These are phyloP conservation scores for Linnemannia zychae DNA, from an alignment of 192 early-diverging fungal species.

Conservation along the genomic window DNA sequence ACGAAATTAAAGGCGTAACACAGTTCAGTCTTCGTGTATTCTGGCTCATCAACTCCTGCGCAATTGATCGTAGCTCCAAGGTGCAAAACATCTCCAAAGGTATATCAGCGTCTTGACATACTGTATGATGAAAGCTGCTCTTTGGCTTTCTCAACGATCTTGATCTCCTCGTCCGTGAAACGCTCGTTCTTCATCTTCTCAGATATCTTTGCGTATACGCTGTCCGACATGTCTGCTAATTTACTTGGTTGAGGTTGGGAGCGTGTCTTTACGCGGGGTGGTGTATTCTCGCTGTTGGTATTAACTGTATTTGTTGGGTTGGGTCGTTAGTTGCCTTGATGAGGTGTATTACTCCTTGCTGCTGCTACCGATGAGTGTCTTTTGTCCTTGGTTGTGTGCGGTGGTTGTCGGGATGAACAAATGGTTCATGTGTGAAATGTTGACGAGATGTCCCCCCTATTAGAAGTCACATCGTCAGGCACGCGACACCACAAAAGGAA, in stretches of 20 bases:
- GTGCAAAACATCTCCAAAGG: no score
- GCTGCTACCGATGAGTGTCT: background rate
- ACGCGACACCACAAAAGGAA: background rate
- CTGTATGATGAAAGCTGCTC: constrained; percentile 42
- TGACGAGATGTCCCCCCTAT: background rate
- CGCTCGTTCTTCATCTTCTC: constrained; percentile 50
- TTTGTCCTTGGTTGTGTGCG: background rate
- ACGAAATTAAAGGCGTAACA: background rate
- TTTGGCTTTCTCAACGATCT: constrained; percentile 47
- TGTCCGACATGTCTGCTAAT: constrained; percentile 19
- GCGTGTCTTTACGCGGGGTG: background rate
- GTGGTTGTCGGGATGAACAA: constrained; percentile 4
- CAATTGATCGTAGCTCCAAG: no score
- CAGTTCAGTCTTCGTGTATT: constrained; percentile 5
- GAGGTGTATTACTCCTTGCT: background rate
- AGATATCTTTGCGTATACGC: constrained; percentile 35
- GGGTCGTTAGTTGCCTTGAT: background rate
- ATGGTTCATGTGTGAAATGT: background rate
- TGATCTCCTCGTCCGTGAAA: constrained; percentile 56
- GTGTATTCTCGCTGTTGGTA: background rate
- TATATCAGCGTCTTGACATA: constrained; percentile 4
- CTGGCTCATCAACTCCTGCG: no score
- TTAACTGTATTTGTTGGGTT: background rate
- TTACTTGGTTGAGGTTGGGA: background rate
- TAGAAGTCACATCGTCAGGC: background rate